Evolutionary conservation across 306 rosid genomes (phyloP).

Genomic region (Canavalia ensiformis): DNA sequence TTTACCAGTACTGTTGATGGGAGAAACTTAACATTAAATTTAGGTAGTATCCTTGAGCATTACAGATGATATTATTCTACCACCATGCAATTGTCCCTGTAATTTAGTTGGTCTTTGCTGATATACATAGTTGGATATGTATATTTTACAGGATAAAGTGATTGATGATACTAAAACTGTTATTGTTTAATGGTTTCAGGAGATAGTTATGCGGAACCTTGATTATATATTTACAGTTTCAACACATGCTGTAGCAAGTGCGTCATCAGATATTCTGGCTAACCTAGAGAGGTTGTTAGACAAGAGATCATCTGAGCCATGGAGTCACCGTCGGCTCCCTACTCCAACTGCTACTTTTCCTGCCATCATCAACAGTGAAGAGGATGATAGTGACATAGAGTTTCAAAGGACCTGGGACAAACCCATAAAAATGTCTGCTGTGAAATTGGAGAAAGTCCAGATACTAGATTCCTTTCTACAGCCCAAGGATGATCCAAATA

Average conservation of each 20-base stretch:
- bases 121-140: conserved; percentile 2
- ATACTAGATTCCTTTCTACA: conserved; percentile 72
- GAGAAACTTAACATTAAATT: conserved; percentile 14
- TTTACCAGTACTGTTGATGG: background rate
- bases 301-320: conserved; percentile 84
- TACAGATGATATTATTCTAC: background rate
- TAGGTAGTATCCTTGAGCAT: conserved; percentile 8
- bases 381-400: conserved; percentile 79
- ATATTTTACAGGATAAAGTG: conserved; percentile 26
- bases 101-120: conserved; percentile 14
- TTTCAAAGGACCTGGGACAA: conserved; percentile 63
- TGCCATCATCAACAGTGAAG: conserved; percentile 83
- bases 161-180: conserved; percentile 41
- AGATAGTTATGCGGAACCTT: conserved; percentile 84
- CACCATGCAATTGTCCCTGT: conserved; percentile 31
- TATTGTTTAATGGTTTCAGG: conserved; percentile 64
- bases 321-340: conserved; percentile 91
- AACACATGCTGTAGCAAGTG: conserved; percentile 72
- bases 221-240: conserved; percentile 82
- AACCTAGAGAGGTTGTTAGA: conserved; percentile 80
- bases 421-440: conserved; percentile 50
- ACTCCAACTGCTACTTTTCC: conserved; percentile 93
- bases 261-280: conserved; percentile 76
- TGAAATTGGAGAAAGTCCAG: conserved; percentile 59
- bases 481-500: conserved; percentile 66